Percentiles rank a stretch among this genome's conserved stretches.
These are phyloP conservation scores for Colletotrichum echinochloae DNA, from an alignment of 2,329 filamentous ascomycete species.

Conservation along the genomic window DNA sequence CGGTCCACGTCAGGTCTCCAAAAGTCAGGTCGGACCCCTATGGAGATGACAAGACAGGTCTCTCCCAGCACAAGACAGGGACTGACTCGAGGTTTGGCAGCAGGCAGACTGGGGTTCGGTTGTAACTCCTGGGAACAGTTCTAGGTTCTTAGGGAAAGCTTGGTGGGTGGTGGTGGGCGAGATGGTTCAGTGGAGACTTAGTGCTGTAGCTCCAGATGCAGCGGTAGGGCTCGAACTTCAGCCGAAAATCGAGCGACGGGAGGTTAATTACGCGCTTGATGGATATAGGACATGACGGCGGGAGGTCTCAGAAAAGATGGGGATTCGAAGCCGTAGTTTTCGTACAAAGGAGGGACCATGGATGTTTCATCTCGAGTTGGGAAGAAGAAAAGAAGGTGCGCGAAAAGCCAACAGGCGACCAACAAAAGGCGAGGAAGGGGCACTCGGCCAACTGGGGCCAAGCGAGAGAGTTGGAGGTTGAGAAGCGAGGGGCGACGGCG, in stretches of 20 bases:
- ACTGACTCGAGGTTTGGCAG: conserved; percentile 8
- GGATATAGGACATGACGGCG: conserved; percentile 18
- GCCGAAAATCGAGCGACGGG: conserved; percentile 10
- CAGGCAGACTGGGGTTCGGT: conserved; percentile 30
- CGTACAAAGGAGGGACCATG: background rate
- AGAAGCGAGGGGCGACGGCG: conserved; percentile 10
- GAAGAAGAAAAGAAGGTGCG: background rate
- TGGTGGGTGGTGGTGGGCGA: conserved; percentile 11
- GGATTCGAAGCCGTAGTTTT: background rate
- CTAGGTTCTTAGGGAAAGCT: conserved; percentile 32
- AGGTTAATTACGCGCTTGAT: conserved; percentile 24
- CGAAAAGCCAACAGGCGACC: conserved; percentile 1
- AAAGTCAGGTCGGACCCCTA: conserved; percentile 24
- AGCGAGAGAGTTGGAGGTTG: background rate
- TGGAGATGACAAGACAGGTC: conserved; percentile 25
- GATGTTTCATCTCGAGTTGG: conserved; percentile 11
- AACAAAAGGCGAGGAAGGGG: background rate
- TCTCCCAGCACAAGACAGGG: conserved; percentile 19
- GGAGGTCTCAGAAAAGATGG: background rate
- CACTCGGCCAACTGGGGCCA: background rate
- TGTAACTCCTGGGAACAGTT: conserved; percentile 13
- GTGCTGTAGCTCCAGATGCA: conserved; percentile 30
- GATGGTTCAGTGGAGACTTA: conserved; percentile 26
- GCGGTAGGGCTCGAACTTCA: conserved; percentile 22
- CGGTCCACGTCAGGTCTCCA: conserved; percentile 18